Evolutionary conservation across 2,329 filamentous ascomycete genomes (phyloP).

Genomic region (Beauveria sp.): DNA sequence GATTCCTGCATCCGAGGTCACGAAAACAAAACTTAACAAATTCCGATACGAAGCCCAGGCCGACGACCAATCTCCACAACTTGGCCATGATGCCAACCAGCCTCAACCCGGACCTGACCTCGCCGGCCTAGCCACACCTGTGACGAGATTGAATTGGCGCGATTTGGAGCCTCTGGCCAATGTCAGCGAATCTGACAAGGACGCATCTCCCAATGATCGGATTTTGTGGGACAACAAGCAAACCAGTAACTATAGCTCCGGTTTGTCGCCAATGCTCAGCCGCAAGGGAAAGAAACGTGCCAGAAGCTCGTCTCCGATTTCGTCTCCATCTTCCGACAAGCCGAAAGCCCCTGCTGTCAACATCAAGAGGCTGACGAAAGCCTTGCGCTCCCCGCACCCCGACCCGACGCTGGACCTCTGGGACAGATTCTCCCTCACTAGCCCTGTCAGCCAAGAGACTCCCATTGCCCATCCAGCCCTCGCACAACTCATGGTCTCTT

Average conservation of each 20-base stretch:
- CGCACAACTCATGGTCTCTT: slow-evolving; percentile 60
- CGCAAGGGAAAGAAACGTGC: slow-evolving; percentile 57
- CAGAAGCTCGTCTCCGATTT: slow-evolving; percentile 64
- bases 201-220: slow-evolving; percentile 51
- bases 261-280: slow-evolving; percentile 40
- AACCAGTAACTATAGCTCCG: slow-evolving; percentile 31
- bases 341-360: slow-evolving; percentile 42
- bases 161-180: slow-evolving; percentile 43
- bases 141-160: slow-evolving; percentile 47
- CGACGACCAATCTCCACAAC: slow-evolving; percentile 12
- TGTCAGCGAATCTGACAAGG: slow-evolving; percentile 34
- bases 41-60: slow-evolving; percentile 35
- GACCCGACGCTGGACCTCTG: slow-evolving; percentile 70
- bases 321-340: slow-evolving; percentile 52
- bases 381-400: slow-evolving; percentile 58
- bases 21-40: slow-evolving; percentile 54
- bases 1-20: slow-evolving; percentile 47
- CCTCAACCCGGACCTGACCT: not conserved
- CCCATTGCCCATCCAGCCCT: slow-evolving; percentile 47
- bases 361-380: slow-evolving; percentile 48
- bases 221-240: slow-evolving; percentile 52
- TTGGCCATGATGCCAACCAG: slow-evolving; percentile 16
- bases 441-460: slow-evolving; percentile 33
- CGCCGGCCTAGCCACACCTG: slow-evolving; percentile 33
- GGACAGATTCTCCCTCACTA: slow-evolving; percentile 62